Evolutionary conservation across 129 eudicot species (phyloP), one percentile per base, ranked within the genome.

Genomic region (Lonicera japonica): DNA sequence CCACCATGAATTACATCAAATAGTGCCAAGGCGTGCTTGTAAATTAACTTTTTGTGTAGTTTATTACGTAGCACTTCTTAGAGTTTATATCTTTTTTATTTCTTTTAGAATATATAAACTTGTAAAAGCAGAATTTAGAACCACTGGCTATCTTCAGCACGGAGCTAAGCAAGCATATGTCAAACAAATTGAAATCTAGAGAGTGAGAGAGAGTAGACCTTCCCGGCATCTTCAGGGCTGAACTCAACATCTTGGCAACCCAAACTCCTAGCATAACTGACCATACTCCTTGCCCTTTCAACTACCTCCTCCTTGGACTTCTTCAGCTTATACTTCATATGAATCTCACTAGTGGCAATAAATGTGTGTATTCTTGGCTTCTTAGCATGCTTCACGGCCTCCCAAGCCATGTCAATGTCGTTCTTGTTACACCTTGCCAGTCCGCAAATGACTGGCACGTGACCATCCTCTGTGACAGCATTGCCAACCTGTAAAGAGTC

Each of bases 191-290:
- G 24, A 21, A 62, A 51, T 58, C n/a, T 1, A 20, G 17, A 54
- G 16, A 20, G 7, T 9, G 25, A 41, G 36, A 29, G 36, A 10
- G 8, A 3, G 14, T 11, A 66, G 51, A 92, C 96, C 98, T 88
- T 54, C 91, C n/a, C 92, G 36, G 96, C 96, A 63, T 92, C 99
- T 79, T 92, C 99, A 1, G 96, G 92, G 55, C 96, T 79, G 43
- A 88, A 88, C 22, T 87, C 87, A 38, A 92, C 85, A 60, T 92
- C 96, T 19, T 70, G 13, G 65, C 91, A 92, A 0, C 96, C 98
- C 77, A 87, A 74, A 47, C 86, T 83, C 67, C 87, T 62, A 0
- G 95, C 98, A 72, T 82, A 85, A 1, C 58, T 67, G 52, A 92
- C 98, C 96, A 92, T 92, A 41, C 76, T 80, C 56, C 83, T 73